Evolutionary conservation across 306 rosid species (phyloP).

Genomic region (Vigna angularis): DNA sequence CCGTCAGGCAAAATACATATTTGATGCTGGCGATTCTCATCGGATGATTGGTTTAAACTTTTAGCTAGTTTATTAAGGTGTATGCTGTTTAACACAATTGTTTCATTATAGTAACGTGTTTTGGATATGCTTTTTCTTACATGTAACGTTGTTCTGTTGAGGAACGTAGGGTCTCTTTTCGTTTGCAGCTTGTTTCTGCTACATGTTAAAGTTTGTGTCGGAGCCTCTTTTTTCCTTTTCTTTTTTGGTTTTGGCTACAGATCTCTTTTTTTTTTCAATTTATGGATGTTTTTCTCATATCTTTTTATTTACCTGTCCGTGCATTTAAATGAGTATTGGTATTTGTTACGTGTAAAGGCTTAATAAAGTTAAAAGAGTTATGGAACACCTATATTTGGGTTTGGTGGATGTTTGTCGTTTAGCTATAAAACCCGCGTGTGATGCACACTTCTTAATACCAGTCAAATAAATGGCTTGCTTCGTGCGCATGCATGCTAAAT

Average conservation of each 20-base stretch:
- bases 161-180: constrained; percentile 21
- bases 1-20: constrained; percentile 35
- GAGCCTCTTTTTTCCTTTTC: background rate
- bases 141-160: constrained; percentile 40
- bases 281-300: background rate
- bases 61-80: constrained; percentile 38
- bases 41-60: constrained; percentile 36
- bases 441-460: background rate
- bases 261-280: constrained; percentile 3
- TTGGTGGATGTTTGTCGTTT: constrained; percentile 27
- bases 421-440: constrained; percentile 3
- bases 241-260: background rate
- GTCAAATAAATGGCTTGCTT: background rate
- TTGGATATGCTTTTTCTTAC: constrained; percentile 22
- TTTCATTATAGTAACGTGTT: constrained; percentile 36
- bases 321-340: constrained; percentile 7
- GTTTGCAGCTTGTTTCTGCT: constrained; percentile 34
- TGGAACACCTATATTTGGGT: background rate
- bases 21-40: constrained; percentile 41
- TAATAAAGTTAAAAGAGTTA: constrained; percentile 9
- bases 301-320: background rate
- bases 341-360: constrained; percentile 33
- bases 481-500: background rate
- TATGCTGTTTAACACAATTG: constrained; percentile 33
- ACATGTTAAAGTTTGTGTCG: constrained; percentile 12